A percentile compares a stretch with the other conserved stretches of the same genome.
phyloP scores from a whole-genome alignment of 495 filamentous ascomycete genomes.

The Monascus purpureus region DNA sequence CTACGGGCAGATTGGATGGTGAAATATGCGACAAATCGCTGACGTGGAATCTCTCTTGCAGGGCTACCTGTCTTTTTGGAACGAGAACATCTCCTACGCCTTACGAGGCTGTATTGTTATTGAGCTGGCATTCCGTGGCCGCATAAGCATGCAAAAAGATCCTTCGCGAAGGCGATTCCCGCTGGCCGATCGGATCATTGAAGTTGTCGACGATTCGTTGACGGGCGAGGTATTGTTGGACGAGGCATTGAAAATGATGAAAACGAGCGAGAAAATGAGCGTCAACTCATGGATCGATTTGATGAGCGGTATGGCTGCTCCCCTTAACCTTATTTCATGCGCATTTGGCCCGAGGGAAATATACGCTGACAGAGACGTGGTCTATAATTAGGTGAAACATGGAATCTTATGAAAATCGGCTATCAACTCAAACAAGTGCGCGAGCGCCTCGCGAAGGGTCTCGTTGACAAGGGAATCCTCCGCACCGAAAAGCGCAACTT shows the following conservation, averaged over 20 bases:
- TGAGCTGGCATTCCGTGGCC: constrained; percentile 88
- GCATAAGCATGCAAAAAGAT: constrained; percentile 97
- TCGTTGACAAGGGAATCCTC: constrained; percentile 96
- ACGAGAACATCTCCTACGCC: constrained; percentile 98
- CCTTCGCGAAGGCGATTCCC: constrained; percentile 84
- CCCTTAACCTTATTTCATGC: no score
- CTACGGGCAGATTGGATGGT: no score
- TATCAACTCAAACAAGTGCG: constrained; percentile 99
- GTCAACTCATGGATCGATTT: constrained; percentile 97
- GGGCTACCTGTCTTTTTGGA: constrained; percentile 99
- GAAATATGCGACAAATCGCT: no score
- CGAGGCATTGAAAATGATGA: constrained; percentile 99
- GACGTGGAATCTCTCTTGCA: constrained; percentile 21
- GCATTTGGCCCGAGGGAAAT: no score
- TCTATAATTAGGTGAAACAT: constrained; percentile 77
- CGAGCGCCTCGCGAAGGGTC: constrained; percentile 91
- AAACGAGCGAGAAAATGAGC: constrained; percentile 98
- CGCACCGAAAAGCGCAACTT: constrained; percentile 99
- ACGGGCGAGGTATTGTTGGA: constrained; percentile 96
- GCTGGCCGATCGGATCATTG: constrained; percentile 80
- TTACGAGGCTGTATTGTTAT: constrained; percentile 95
- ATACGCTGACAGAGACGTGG: no score
- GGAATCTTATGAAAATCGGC: constrained; percentile 99
- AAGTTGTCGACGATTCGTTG: constrained; percentile 92
- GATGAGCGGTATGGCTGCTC: constrained; percentile 84